These are phyloP conservation scores for Capsella bursapastoris DNA, from an alignment of 345 rosid genomes.

Conservation along the genomic window DNA sequence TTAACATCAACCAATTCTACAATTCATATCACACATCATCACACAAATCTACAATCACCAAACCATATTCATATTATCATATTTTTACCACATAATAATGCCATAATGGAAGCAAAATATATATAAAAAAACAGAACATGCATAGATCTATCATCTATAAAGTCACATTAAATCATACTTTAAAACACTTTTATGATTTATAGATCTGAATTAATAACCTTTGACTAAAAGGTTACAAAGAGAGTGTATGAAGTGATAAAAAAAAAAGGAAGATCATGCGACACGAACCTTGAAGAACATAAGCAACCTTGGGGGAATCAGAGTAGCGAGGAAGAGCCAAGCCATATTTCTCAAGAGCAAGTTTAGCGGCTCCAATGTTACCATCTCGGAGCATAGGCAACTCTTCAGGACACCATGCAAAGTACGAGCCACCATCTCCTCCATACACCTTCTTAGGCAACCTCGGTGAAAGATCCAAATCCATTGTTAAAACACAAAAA, in stretches of 20 bases:
- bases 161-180: too few species aligned
- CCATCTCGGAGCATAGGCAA: conserved; percentile 75
- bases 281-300: conserved; percentile 82
- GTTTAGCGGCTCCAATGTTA: conserved; percentile 91
- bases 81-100: too few species aligned
- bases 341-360: conserved; percentile 79
- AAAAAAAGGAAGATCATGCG: not conserved
- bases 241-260: not conserved
- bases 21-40: too few species aligned
- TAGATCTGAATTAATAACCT: too few species aligned
- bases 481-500: conserved; percentile 52
- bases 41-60: too few species aligned
- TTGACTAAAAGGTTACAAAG: not conserved
- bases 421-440: conserved; percentile 79
- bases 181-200: too few species aligned
- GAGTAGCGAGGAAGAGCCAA: conserved; percentile 87
- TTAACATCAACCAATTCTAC: too few species aligned
- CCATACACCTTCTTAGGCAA: conserved; percentile 70
- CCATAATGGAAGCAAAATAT: too few species aligned
- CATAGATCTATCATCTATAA: too few species aligned
- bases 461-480: conserved; percentile 79
- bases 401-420: conserved; percentile 77
- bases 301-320: conserved; percentile 88
- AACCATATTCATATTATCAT: too few species aligned
- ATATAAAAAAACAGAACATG: too few species aligned